A percentile compares a stretch with the other conserved stretches of the same genome.
These are phyloP conservation scores for Kurtzmaniella quercitrusa DNA, from an alignment of 1,139 yeast genomes.

Conservation along the genomic window DNA sequence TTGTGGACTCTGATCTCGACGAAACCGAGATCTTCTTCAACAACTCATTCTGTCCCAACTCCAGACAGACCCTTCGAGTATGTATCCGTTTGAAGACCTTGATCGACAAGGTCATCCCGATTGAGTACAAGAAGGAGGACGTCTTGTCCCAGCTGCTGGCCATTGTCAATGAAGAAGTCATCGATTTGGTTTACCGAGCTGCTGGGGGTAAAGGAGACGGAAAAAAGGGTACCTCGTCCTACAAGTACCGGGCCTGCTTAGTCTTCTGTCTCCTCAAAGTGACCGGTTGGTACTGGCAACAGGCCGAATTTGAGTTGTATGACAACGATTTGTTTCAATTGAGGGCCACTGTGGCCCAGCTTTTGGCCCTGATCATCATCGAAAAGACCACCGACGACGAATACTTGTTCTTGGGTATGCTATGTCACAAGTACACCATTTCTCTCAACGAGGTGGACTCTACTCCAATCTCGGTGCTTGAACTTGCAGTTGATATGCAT, in stretches of 20 bases:
- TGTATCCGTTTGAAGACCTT: constrained; percentile 69
- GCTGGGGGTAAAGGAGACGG: constrained; percentile 81
- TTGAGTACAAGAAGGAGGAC: constrained; percentile 47
- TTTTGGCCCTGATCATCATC: constrained; percentile 62
- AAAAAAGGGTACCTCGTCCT: constrained; percentile 48
- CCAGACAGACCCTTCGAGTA: constrained; percentile 69
- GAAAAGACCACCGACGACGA: constrained; percentile 51
- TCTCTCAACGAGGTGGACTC: constrained; percentile 60
- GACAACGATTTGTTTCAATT: constrained; percentile 61
- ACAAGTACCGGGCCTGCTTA: constrained; percentile 62
- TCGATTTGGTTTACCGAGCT: constrained; percentile 60
- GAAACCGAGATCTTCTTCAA: constrained; percentile 4
- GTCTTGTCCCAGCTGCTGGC: constrained; percentile 59
- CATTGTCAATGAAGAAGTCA: constrained; percentile 54
- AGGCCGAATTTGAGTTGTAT: constrained; percentile 57
- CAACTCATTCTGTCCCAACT: constrained; percentile 41
- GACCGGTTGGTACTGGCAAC: constrained; percentile 71
- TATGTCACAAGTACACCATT: constrained; percentile 72
- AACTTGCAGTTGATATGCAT: constrained; percentile 83
- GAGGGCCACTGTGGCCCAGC: constrained; percentile 68
- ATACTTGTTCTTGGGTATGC: constrained; percentile 68
- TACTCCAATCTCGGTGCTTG: constrained; percentile 67
- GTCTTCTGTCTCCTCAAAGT: constrained; percentile 70
- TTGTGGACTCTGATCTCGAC: background rate
- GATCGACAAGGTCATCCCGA: constrained; percentile 68